Conservation (phyloP, 2,329 filamentous ascomycete species). For the Falciphora oryzae region DNA sequence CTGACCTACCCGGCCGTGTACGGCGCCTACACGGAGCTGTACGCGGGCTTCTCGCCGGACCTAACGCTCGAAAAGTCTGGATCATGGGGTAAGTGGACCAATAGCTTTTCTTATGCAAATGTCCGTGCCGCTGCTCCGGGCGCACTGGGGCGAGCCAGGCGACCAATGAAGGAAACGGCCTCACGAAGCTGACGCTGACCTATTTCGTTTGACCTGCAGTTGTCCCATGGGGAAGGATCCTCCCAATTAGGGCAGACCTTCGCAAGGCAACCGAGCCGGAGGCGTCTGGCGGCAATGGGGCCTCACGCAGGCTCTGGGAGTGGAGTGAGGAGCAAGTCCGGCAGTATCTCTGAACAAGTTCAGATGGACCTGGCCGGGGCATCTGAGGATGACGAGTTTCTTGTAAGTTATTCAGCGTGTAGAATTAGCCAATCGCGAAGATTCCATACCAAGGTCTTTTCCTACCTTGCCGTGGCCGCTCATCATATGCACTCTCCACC, state of each 20-base stretch:
- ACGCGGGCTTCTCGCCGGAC: constrained; percentile 29
- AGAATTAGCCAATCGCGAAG: too few species aligned
- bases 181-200: neutral
- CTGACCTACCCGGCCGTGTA: constrained; percentile 16
- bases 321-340: constrained; percentile 35
- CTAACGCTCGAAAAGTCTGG: constrained; percentile 24
- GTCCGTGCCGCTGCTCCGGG: too few species aligned
- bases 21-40: constrained; percentile 35
- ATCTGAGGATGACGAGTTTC: too few species aligned
- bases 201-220: constrained; percentile 19
- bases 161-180: too few species aligned
- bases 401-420: too few species aligned
- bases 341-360: constrained; percentile 14
- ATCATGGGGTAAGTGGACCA: constrained; percentile 19
- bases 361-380: too few species aligned
- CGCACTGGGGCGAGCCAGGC: too few species aligned
- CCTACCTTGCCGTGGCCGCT: too few species aligned
- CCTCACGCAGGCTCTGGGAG: constrained; percentile 32
- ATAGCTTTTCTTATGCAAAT: neutral
- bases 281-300: constrained; percentile 32
- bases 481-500: too few species aligned
- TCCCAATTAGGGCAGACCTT: constrained; percentile 25
- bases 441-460: too few species aligned
- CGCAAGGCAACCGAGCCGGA: constrained; percentile 22
- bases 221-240: constrained; percentile 30